phyloP scores from a whole-genome alignment of 768 basidiomycete genomes.

The Cystobasidium ongulense region DNA sequence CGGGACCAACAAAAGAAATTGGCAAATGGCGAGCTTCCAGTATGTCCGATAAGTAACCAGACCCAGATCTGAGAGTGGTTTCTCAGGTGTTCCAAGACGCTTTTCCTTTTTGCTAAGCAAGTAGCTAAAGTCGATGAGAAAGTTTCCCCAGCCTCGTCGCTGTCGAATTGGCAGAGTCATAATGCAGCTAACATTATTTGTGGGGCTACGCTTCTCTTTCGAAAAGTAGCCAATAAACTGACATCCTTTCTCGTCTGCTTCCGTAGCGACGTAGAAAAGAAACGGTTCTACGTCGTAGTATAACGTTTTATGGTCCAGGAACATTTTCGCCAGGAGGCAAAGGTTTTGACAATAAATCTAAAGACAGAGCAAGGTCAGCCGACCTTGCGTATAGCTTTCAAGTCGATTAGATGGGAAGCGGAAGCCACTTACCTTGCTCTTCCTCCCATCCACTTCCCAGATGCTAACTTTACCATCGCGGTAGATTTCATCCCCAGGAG shows the following conservation, averaged over 20 bases:
- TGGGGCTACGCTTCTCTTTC: conserved; percentile 94
- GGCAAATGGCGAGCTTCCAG: conserved; percentile 82
- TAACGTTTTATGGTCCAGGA: conserved; percentile 94
- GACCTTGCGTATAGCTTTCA: too few species aligned
- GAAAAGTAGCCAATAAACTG: conserved; percentile 97
- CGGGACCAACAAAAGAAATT: conserved; percentile 60
- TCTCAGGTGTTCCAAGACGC: conserved; percentile 83
- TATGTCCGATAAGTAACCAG: conserved; percentile 90
- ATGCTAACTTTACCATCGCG: conserved; percentile 78
- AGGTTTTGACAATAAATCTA: conserved; percentile 99
- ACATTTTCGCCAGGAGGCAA: conserved; percentile 96
- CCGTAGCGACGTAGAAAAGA: conserved; percentile 94
- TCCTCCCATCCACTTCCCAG: conserved; percentile 95
- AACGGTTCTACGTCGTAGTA: conserved; percentile 99
- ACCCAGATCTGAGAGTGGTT: conserved; percentile 85
- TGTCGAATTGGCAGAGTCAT: conserved; percentile 96
- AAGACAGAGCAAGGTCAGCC: too few species aligned
- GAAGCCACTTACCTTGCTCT: conserved; percentile 65
- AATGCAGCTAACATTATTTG: conserved; percentile 97
- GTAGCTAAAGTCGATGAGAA: conserved; percentile 97
- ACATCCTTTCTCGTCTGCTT: conserved; percentile 73
- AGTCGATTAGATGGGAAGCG: not conserved
- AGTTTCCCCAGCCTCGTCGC: conserved; percentile 90
- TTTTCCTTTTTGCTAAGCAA: conserved; percentile 90
- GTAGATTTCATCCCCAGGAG: conserved; percentile 97